Evolutionary conservation across 352 stramenopile genomes (phyloP).

Genomic region (Pythium folliculosum): DNA sequence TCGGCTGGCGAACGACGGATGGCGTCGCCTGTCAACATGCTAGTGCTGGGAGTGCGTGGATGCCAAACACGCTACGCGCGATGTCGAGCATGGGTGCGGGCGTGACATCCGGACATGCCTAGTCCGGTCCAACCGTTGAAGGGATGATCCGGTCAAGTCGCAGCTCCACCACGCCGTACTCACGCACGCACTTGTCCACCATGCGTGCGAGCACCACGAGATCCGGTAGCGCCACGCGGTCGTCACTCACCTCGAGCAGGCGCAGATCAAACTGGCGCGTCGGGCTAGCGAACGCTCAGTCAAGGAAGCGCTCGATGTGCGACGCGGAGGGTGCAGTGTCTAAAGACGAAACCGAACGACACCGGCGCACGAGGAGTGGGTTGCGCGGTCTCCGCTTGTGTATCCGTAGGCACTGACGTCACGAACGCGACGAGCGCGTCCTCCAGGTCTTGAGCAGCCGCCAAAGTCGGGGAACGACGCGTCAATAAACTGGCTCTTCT

Average conservation of each 20-base stretch:
- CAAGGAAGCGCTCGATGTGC: conserved; percentile 11
- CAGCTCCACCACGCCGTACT: conserved; percentile 7
- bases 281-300: neutral
- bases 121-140: neutral
- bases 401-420: neutral
- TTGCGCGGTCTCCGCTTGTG: neutral
- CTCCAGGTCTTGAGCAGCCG: neutral
- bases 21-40: neutral
- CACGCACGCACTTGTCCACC: conserved; percentile 3
- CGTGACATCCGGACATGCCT: neutral
- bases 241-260: conserved; percentile 9
- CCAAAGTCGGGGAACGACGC: conserved; percentile 11
- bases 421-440: conserved; percentile 15
- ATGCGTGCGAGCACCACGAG: conserved; percentile 21
- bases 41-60: neutral
- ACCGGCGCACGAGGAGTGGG: neutral
- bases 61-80: neutral
- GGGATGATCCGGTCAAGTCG: neutral
- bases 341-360: conserved; percentile 13
- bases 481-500: neutral
- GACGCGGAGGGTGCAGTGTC: neutral
- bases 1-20: neutral
- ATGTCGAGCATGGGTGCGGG: conserved; percentile 3
- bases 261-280: neutral
- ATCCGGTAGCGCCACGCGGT: conserved; percentile 6